Conservation (phyloP, 148 eudicot species). For the Amaranthus hypochondriacus region DNA sequence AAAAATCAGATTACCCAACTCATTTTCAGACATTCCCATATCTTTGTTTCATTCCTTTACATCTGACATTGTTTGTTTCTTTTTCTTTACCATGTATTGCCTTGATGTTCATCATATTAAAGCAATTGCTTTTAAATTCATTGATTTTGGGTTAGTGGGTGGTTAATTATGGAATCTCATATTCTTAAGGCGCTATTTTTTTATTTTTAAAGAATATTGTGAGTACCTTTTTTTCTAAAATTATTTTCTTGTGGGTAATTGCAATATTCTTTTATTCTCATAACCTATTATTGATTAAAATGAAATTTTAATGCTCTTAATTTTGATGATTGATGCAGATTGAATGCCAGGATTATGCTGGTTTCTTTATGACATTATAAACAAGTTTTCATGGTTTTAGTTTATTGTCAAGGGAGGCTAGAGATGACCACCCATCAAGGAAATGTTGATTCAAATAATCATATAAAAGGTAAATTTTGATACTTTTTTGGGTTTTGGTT, state of each 20-base stretch:
- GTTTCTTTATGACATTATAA: not conserved
- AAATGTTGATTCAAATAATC: conserved; percentile 18
- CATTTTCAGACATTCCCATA: conserved; percentile 15
- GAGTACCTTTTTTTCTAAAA: not conserved
- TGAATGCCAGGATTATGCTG: conserved; percentile 17
- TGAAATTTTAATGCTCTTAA: conserved; percentile 3
- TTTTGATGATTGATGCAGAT: conserved; percentile 4
- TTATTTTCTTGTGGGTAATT: conserved; percentile 6
- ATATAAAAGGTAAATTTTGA: conserved; percentile 17
- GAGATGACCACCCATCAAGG: conserved; percentile 32
- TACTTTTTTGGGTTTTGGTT: not conserved
- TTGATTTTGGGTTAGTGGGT: conserved; percentile 10
- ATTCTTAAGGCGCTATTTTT: conserved; percentile 1
- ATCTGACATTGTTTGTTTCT: conserved; percentile 1
- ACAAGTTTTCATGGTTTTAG: conserved; percentile 33
- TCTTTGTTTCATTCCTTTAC: conserved; percentile 7
- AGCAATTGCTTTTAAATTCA: not conserved
- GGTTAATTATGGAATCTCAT: conserved; percentile 4
- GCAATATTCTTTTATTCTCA: not conserved
- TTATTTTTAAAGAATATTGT: not conserved
- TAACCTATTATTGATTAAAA: not conserved
- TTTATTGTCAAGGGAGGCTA: conserved; percentile 25
- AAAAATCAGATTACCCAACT: conserved; percentile 20
- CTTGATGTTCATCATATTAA: not conserved
- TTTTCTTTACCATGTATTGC: not conserved